Conservation (phyloP, 805 yeast species). For the Tetrapisispora taiwanensis region DNA sequence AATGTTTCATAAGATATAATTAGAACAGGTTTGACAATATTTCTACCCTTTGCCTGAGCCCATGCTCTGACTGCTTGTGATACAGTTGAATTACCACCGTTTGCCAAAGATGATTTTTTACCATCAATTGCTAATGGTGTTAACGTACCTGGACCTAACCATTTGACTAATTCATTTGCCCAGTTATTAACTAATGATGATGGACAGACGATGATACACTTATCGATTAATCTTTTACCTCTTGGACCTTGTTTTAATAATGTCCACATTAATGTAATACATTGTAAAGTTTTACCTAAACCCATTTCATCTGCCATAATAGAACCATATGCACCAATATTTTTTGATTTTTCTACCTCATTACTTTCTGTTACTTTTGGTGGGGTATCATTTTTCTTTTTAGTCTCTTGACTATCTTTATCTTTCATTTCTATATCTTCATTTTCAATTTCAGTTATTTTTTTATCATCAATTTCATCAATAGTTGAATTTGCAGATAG, state of each 20-base stretch:
- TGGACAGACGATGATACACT: conserved; percentile 90
- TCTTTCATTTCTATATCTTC: not conserved
- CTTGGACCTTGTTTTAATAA: conserved; percentile 80
- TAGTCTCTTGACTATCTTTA: not conserved
- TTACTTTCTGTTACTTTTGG: conserved; percentile 1
- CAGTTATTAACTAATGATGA: conserved; percentile 88
- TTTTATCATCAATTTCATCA: not conserved
- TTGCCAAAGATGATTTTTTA: conserved; percentile 46
- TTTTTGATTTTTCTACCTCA: conserved; percentile 2
- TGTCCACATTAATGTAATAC: conserved; percentile 89
- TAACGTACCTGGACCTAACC: conserved; percentile 89
- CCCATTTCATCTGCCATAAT: conserved; percentile 99
- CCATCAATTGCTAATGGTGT: conserved; percentile 92
- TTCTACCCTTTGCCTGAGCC: conserved; percentile 82
- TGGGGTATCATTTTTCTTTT: not conserved
- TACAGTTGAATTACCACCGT: conserved; percentile 47
- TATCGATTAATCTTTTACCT: conserved; percentile 68
- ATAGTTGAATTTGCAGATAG: not conserved
- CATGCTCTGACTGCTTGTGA: conserved; percentile 62
- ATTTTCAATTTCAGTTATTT: not conserved
- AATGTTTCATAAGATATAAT: conserved; percentile 92
- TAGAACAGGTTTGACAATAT: conserved; percentile 83
- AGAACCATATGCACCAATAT: conserved; percentile 82
- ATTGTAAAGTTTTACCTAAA: conserved; percentile 81
- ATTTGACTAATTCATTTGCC: conserved; percentile 92